phyloP scores from a whole-genome alignment of 257 asterid genomes.

The Primulina eburnea region DNA sequence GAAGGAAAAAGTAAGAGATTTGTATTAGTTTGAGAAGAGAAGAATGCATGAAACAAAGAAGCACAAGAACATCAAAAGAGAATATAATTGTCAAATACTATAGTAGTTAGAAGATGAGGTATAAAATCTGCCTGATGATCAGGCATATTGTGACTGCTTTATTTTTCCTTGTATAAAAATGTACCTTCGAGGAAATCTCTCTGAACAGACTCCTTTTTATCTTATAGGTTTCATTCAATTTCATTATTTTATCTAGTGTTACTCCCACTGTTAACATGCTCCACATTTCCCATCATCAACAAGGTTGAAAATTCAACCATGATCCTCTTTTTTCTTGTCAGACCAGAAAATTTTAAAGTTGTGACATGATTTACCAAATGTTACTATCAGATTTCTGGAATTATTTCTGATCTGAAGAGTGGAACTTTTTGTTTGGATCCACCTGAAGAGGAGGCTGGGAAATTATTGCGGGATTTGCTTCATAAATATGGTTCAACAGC shows the following conservation, averaged over 20 bases:
- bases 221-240: not conserved
- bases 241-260: not conserved
- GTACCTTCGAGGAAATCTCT: not conserved
- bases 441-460: constrained; percentile 75
- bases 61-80: not conserved
- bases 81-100: too few relatives aligned
- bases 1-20: not conserved
- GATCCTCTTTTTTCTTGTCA: not conserved
- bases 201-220: not conserved
- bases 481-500: constrained; percentile 44
- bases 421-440: constrained; percentile 69
- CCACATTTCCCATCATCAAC: not conserved
- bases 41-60: not conserved
- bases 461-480: constrained; percentile 54
- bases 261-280: not conserved
- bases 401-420: constrained; percentile 55
- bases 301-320: constrained; percentile 3
- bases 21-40: not conserved
- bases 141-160: not conserved
- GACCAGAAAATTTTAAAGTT: constrained; percentile 1
- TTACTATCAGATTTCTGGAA: constrained; percentile 63
- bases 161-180: too few relatives aligned
- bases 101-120: too few relatives aligned
- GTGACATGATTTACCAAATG: constrained; percentile 15
- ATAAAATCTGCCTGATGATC: not conserved